A percentile compares a stretch with the other conserved stretches of the same genome.
Conservation (phyloP, 2,329 filamentous ascomycete species). For the Aureobasidium musti region DNA sequence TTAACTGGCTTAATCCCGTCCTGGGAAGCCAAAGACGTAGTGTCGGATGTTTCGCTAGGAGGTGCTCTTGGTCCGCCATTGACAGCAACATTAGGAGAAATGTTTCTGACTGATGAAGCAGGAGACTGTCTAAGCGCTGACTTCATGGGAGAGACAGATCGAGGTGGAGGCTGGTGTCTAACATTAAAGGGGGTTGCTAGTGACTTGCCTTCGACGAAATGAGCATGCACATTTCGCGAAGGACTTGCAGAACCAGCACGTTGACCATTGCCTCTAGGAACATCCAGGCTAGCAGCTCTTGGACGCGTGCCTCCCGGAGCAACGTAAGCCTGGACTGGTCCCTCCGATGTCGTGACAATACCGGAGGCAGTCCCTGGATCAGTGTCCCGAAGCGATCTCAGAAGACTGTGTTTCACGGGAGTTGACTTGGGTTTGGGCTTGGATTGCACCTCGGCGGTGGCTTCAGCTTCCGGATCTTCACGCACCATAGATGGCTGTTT, state of each 20-base stretch:
- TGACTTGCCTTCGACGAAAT: conserved; percentile 63
- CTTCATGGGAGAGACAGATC: conserved; percentile 74
- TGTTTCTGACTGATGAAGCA: conserved; percentile 51
- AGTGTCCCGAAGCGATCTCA: conserved; percentile 13
- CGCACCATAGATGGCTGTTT: conserved; percentile 42
- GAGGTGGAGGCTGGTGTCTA: conserved; percentile 67
- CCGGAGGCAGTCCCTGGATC: not conserved
- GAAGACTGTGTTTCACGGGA: conserved; percentile 1
- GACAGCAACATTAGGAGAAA: conserved; percentile 46
- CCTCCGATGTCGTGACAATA: conserved; percentile 34
- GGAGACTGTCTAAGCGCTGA: conserved; percentile 70
- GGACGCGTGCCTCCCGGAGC: conserved; percentile 31
- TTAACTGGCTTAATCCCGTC: conserved; percentile 42
- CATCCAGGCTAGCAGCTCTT: conserved; percentile 40
- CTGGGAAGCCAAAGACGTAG: conserved; percentile 48
- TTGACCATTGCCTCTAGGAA: conserved; percentile 36
- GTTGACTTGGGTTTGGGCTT: not conserved
- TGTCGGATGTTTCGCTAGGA: conserved; percentile 59
- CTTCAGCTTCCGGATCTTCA: conserved; percentile 40
- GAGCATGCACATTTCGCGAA: conserved; percentile 59
- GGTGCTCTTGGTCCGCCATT: conserved; percentile 54
- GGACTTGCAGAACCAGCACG: conserved; percentile 57
- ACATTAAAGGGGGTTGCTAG: conserved; percentile 56
- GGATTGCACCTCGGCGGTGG: conserved; percentile 31
- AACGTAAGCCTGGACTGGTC: conserved; percentile 35